Evolutionary conservation across 1,139 yeast species (phyloP).

Genomic region (Saccharomyces hybrid): DNA sequence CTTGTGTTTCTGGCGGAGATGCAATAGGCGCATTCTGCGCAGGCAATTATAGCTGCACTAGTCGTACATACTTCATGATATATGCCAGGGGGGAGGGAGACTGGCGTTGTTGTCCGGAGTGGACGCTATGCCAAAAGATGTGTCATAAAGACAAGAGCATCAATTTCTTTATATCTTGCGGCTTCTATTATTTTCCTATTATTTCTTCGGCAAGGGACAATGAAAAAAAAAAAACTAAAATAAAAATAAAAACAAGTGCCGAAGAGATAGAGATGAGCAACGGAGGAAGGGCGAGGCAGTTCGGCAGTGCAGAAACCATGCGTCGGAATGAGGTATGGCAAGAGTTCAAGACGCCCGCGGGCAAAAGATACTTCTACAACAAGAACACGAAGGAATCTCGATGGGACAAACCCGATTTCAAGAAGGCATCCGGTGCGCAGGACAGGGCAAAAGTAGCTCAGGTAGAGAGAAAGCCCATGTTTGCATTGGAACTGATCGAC

Average conservation of each 20-base stretch:
- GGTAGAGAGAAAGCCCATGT: conserved; percentile 10
- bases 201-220: background rate
- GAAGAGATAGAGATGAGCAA: background rate
- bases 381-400: conserved; percentile 58
- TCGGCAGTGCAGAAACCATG: background rate
- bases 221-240: background rate
- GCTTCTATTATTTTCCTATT: background rate
- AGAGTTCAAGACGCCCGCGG: conserved; percentile 55
- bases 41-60: background rate
- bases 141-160: background rate
- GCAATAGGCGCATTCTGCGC: background rate
- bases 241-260: background rate
- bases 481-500: conserved; percentile 16
- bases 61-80: background rate
- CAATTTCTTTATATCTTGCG: background rate
- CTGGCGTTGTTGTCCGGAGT: background rate
- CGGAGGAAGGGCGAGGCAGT: background rate
- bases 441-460: conserved; percentile 1
- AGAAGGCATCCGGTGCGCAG: background rate
- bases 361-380: conserved; percentile 67
- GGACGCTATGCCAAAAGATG: background rate
- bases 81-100: background rate
- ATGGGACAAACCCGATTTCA: conserved; percentile 67
- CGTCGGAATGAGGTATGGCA: conserved; percentile 44
- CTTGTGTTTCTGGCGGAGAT: background rate